phyloP scores from a whole-genome alignment of 805 yeast species.

The Metschnikowia dekortorum region DNA sequence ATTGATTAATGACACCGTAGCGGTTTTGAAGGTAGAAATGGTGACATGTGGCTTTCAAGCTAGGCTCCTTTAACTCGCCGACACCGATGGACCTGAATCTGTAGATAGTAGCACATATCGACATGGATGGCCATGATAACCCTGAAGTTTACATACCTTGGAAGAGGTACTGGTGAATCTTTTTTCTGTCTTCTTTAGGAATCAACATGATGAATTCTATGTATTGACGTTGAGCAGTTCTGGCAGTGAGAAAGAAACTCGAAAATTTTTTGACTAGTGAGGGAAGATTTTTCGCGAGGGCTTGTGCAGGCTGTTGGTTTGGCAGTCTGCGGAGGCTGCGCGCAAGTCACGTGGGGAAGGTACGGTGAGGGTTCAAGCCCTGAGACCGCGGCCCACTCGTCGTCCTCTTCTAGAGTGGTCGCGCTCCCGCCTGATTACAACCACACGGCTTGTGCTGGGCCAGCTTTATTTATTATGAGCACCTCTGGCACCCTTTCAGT shows the following conservation, averaged over 20 bases:
- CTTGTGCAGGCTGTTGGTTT: constrained; percentile 11
- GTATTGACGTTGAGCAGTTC: constrained; percentile 17
- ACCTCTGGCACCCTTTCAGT: too few relatives aligned
- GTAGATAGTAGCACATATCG: background rate
- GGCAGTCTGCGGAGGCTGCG: constrained; percentile 1
- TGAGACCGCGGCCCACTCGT: background rate
- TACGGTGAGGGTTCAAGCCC: constrained; percentile 1
- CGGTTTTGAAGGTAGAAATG: too few relatives aligned
- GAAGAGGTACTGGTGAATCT: constrained; percentile 98
- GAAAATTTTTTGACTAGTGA: constrained; percentile 11
- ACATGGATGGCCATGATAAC: background rate
- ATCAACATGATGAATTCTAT: constrained; percentile 68
- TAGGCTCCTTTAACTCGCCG: too few relatives aligned
- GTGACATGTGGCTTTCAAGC: too few relatives aligned
- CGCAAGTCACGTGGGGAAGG: background rate
- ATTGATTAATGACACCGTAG: too few relatives aligned
- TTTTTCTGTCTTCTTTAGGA: constrained; percentile 99
- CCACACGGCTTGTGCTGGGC: too few relatives aligned
- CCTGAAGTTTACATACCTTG: constrained; percentile 67
- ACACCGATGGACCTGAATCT: too few relatives aligned
- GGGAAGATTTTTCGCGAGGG: constrained; percentile 18
- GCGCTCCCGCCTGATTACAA: background rate
- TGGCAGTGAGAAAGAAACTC: constrained; percentile 11
- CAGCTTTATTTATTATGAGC: too few relatives aligned
- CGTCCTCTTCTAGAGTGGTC: background rate